Conservation (phyloP, 2,329 filamentous ascomycete genomes). For the Juglanconis sp. region DNA sequence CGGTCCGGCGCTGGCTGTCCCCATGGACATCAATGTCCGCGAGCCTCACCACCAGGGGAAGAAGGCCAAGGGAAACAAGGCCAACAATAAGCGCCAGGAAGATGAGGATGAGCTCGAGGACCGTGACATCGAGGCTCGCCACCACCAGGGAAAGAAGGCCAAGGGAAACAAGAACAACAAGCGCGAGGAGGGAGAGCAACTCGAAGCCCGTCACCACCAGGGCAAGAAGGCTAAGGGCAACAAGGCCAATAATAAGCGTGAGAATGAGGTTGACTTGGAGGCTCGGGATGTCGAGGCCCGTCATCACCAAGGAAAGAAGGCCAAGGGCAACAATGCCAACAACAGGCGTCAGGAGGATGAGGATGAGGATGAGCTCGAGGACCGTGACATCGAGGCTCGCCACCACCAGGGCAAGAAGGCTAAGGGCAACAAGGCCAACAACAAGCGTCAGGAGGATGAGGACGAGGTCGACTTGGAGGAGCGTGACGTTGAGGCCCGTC, state of each 20-base stretch:
- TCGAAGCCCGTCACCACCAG: neutral
- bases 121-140: conserved; percentile 4
- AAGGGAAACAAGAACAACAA: conserved; percentile 6
- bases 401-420: conserved; percentile 17
- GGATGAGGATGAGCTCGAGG: conserved; percentile 1
- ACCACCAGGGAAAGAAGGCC: conserved; percentile 16
- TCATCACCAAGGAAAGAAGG: neutral
- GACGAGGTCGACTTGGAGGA: conserved; percentile 9
- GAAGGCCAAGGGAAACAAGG: conserved; percentile 11
- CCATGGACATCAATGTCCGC: conserved; percentile 17
- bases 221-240: conserved; percentile 11
- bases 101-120: neutral
- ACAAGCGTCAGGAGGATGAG: conserved; percentile 1
- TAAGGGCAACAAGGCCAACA: conserved; percentile 8
- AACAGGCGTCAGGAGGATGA: conserved; percentile 10
- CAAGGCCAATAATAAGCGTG: conserved; percentile 15
- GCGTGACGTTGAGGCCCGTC: conserved; percentile 1
- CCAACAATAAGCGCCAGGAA: conserved; percentile 20
- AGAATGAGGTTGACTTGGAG: conserved; percentile 8
- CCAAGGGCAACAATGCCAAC: neutral
- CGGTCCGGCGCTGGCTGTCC: conserved; percentile 20
- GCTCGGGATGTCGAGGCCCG: neutral
- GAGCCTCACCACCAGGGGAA: conserved; percentile 18
- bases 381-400: neutral
- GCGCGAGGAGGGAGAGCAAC: neutral